Evolutionary conservation across 148 eudicot genomes (phyloP).

Genomic region (Dysphania ambrosioides): DNA sequence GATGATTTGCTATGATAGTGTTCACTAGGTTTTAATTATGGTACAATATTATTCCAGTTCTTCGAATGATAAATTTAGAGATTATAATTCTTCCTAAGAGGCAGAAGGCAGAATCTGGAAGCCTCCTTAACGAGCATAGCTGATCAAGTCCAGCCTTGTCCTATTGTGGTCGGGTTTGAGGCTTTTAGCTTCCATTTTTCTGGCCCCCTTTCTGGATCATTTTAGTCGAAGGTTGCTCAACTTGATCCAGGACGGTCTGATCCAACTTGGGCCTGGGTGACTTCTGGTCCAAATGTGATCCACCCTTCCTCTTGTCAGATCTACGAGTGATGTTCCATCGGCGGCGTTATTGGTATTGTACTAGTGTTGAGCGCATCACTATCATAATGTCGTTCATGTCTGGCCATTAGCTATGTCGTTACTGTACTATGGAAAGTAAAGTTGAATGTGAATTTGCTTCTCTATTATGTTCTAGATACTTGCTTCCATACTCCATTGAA

Average conservation of each 20-base stretch:
- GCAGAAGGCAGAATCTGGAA: neutral
- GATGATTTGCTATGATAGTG: neutral
- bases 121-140: neutral
- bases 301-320: neutral
- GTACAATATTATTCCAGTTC: neutral
- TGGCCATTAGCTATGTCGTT: neutral
- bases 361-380: neutral
- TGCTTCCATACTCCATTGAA: neutral
- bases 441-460: neutral
- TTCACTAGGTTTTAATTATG: neutral
- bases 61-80: neutral
- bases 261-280: neutral
- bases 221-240: neutral
- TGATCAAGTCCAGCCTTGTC: neutral
- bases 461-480: conserved; percentile 1
- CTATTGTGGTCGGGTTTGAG: neutral
- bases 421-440: neutral
- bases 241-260: neutral
- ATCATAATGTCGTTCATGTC: neutral
- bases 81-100: too few relatives aligned
- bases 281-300: neutral
- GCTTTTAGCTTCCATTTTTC: neutral
- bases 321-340: neutral
- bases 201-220: neutral
- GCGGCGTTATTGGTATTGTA: neutral